Evolutionary conservation across 192 early-diverging fungal genomes (phyloP), one percentile per base, ranked within the genome.

Genomic region (Backusella circina): DNA sequence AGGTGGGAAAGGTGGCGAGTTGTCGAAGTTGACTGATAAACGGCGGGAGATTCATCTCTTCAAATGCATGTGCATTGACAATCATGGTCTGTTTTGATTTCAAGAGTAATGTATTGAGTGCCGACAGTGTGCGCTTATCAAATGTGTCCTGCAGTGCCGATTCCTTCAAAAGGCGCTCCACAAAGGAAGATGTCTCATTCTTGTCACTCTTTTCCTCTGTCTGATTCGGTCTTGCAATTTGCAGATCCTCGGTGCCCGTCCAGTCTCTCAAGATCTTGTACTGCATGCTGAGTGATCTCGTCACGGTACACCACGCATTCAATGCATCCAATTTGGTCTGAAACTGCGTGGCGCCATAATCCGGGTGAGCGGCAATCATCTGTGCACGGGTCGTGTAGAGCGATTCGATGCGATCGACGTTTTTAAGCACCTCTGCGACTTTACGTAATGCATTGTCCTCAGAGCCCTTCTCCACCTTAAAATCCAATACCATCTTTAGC

Each of bases 111-210:
- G 76, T 71, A 67, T 87, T 83, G 35, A 94, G 84, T 23, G 93
- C 85, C 0, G 85, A 85, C 36, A 95, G 82, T 0, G 89, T 92
- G 36, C 86, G 84, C 71, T 88, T 88, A 32, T 92, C 87, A 76
- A 96, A 95, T 1, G 93, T 94, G 71, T 86, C 88, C 77, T 89
- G 84, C 35, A 95, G 81, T 5, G 91, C 92, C 57, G 89, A 91
- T 75, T 96, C 95, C 83, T 94, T 95, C 66, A 95, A 84, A 65
- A 96, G 84, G 66, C 92, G 87, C 81, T 96, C 95, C 30, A 96
- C 87, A 83, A 96, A 96, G 35, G 94, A 92, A 7, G 84, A 84
- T 18, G 92, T 85, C 44, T 86, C 85, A 31, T 65, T 54, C 51
- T 33, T 37, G 9, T 35, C 21, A 30, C 32, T 30, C 1, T 18